phyloP scores from a whole-genome alignment of 2,329 filamentous ascomycete genomes.

The Lecanicillium sp. region DNA sequence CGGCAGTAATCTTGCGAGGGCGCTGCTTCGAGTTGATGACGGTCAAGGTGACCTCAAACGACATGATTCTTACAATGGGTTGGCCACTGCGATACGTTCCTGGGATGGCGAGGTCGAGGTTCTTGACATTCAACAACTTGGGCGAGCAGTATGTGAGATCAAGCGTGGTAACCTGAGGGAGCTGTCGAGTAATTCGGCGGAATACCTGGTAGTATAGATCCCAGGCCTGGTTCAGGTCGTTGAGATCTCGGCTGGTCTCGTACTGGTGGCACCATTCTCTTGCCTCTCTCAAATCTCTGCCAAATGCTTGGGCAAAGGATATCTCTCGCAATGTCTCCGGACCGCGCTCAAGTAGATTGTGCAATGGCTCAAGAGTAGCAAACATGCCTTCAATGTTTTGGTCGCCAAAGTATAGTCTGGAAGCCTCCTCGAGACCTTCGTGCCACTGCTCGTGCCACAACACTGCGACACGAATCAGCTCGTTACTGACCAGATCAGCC shows the following conservation, averaged over 20 bases:
- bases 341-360: slow-evolving; percentile 84
- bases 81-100: slow-evolving; percentile 80
- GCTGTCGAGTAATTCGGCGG: slow-evolving; percentile 85
- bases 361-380: slow-evolving; percentile 77
- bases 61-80: slow-evolving; percentile 76
- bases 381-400: slow-evolving; percentile 99
- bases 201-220: slow-evolving; percentile 99
- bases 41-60: slow-evolving; percentile 82
- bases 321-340: slow-evolving; percentile 93
- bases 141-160: slow-evolving; percentile 97
- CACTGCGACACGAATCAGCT: slow-evolving; percentile 93
- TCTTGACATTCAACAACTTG: slow-evolving; percentile 75
- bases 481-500: slow-evolving; percentile 89
- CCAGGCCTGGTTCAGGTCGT: slow-evolving; percentile 96
- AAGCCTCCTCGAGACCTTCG: slow-evolving; percentile 94
- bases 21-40: slow-evolving; percentile 98
- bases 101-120: slow-evolving; percentile 90
- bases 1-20: slow-evolving; percentile 80
- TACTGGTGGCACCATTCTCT: slow-evolving; percentile 95
- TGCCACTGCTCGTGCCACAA: slow-evolving; percentile 99
- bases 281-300: slow-evolving; percentile 88
- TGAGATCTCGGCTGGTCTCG: slow-evolving; percentile 79
- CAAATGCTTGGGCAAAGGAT: slow-evolving; percentile 96
- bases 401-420: slow-evolving; percentile 92
- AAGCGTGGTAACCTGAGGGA: slow-evolving; percentile 85